Evolutionary conservation across 163 green algal species (phyloP).

Genomic region (Chloroidium sp.): DNA sequence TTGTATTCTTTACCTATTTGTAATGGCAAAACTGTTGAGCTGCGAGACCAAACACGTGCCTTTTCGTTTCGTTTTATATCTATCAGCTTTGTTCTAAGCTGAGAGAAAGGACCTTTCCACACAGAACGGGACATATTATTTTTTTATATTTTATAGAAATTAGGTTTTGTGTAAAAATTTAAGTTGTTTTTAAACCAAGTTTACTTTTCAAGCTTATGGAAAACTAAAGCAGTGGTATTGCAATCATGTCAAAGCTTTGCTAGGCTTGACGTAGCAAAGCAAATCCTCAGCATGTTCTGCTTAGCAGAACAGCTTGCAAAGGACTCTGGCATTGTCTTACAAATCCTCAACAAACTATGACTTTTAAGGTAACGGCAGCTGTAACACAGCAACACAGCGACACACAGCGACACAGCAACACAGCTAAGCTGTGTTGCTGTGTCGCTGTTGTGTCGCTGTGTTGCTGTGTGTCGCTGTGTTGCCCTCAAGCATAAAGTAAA

Average conservation of each 20-base stretch:
- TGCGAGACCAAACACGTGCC: slow-evolving; percentile 18
- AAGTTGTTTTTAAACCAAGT: slow-evolving; percentile 9
- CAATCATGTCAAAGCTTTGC: no score
- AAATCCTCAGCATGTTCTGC: neutral
- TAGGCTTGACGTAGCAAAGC: neutral
- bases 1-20: slow-evolving; percentile 13
- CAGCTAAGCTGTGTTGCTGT: no score
- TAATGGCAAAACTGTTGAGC: slow-evolving; percentile 21
- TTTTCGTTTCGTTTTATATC: slow-evolving; percentile 10
- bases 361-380: neutral
- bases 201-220: neutral
- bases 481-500: no score
- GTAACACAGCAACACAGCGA: no score
- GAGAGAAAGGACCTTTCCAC: slow-evolving; percentile 3
- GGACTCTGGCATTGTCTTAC: neutral
- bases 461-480: no score
- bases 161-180: slow-evolving; percentile 17
- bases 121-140: slow-evolving; percentile 17
- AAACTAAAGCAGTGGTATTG: neutral
- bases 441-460: no score
- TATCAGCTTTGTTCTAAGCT: slow-evolving; percentile 6
- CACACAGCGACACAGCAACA: no score
- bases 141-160: slow-evolving; percentile 19
- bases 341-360: neutral
- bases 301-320: neutral